Evolutionary conservation across 352 stramenopile genomes (phyloP).

Genomic region (Phytophthora pseudosyringae): DNA sequence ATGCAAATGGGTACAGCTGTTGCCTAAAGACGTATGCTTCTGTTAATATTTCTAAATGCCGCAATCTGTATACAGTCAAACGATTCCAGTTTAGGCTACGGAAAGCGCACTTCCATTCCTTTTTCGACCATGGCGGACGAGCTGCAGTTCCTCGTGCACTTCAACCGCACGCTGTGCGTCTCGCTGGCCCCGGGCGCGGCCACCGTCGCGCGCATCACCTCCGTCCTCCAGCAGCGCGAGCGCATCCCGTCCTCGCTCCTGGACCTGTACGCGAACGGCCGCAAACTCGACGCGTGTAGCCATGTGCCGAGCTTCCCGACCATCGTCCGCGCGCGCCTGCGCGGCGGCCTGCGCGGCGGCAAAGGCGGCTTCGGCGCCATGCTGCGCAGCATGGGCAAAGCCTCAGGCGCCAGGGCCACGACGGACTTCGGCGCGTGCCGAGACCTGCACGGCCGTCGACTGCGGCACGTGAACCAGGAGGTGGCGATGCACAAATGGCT

Average conservation of each 20-base stretch:
- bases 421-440: conserved; percentile 84
- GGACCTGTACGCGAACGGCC: conserved; percentile 69
- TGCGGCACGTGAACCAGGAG: conserved; percentile 90
- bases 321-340: conserved; percentile 69
- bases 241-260: conserved; percentile 53
- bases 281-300: conserved; percentile 37
- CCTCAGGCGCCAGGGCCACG: conserved; percentile 67
- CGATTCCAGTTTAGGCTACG: no score
- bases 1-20: no score
- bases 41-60: no score
- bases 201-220: conserved; percentile 48
- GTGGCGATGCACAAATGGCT: conserved; percentile 86
- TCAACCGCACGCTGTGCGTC: conserved; percentile 76
- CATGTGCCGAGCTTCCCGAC: conserved; percentile 54
- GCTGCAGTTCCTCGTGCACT: conserved; percentile 84
- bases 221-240: conserved; percentile 50
- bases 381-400: conserved; percentile 83
- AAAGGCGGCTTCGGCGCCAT: conserved; percentile 90
- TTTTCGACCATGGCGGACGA: conserved; percentile 38
- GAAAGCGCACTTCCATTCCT: background rate
- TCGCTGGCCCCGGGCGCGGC: conserved; percentile 53
- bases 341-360: conserved; percentile 69
- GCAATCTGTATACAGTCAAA: no score
- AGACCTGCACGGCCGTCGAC: conserved; percentile 76
- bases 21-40: no score